These are phyloP conservation scores for Xylaria sp. DNA, from an alignment of 2,329 filamentous ascomycete genomes.

Conservation along the genomic window DNA sequence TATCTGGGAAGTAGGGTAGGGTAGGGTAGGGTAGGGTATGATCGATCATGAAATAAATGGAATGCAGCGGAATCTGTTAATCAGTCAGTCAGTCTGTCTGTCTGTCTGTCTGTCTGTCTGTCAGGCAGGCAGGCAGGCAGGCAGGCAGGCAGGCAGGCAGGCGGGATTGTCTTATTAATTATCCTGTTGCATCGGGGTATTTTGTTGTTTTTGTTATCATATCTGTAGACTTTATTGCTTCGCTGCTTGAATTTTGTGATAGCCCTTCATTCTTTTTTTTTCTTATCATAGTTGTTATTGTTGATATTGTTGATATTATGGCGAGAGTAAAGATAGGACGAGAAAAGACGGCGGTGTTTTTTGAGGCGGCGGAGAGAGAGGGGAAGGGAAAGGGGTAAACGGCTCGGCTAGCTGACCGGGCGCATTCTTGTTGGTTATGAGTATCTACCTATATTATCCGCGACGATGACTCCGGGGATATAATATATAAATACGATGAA, in stretches of 20 bases:
- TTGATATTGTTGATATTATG: not conserved
- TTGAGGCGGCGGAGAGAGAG: not conserved
- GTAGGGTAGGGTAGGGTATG: not conserved
- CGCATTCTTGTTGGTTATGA: not conserved
- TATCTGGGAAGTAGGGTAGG: not conserved
- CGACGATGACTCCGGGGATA: too few species aligned
- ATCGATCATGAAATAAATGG: not conserved
- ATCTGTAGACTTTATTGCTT: not conserved
- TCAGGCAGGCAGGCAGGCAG: too few species aligned
- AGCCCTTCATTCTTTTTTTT: not conserved
- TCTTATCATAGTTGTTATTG: too few species aligned
- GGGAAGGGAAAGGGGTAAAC: not conserved
- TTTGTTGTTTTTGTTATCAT: not conserved
- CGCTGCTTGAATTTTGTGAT: not conserved
- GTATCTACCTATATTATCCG: not conserved
- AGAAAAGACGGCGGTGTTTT: too few species aligned
- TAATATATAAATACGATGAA: too few species aligned
- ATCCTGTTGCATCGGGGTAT: not conserved
- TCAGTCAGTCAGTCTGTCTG: not conserved
- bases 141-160: too few species aligned
- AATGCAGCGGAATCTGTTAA: not conserved
- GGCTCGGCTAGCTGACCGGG: too few species aligned
- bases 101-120: too few species aligned
- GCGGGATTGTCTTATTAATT: not conserved
- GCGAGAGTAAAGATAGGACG: not conserved